Conservation (phyloP, 2,329 filamentous ascomycete genomes). For the Fusarium sambucinum region DNA sequence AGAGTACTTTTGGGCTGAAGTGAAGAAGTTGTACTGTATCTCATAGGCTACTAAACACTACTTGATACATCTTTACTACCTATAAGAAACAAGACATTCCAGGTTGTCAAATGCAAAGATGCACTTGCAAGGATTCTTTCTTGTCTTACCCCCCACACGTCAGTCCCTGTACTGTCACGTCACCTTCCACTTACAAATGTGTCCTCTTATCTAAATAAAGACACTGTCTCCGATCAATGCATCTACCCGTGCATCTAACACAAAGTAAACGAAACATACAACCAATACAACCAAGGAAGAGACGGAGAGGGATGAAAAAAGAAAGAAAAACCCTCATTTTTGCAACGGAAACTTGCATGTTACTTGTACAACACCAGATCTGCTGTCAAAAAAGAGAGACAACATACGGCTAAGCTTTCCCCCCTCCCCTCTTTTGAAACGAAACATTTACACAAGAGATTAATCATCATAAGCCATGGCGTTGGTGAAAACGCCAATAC, state of each 20-base stretch:
- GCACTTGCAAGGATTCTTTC: conserved; percentile 7
- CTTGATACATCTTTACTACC: too few species aligned
- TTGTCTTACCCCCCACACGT: conserved; percentile 1
- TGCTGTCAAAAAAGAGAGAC: conserved; percentile 23
- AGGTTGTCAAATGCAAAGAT: conserved; percentile 15
- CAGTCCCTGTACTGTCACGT: conserved; percentile 4
- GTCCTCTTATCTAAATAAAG: conserved; percentile 19
- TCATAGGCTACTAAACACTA: too few species aligned
- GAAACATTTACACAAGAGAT: conserved; percentile 9
- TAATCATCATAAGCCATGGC: conserved; percentile 1
- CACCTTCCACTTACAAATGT: too few species aligned
- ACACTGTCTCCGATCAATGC: conserved; percentile 8
- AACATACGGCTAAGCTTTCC: conserved; percentile 35
- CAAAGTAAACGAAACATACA: conserved; percentile 2
- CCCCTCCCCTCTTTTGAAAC: conserved; percentile 18
- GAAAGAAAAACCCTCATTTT: conserved; percentile 4
- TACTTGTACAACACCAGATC: conserved; percentile 28
- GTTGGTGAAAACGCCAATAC: too few species aligned
- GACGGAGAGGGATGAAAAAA: too few species aligned
- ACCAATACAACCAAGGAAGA: background rate
- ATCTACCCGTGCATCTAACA: conserved; percentile 18
- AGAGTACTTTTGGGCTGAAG: background rate
- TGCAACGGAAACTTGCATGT: conserved; percentile 24
- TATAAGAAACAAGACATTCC: background rate
- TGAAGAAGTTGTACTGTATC: too few species aligned